Evolutionary conservation across 2,329 filamentous ascomycete genomes (phyloP), one percentile per base, ranked within the genome.

Genomic region (Colletotrichum spinosum): DNA sequence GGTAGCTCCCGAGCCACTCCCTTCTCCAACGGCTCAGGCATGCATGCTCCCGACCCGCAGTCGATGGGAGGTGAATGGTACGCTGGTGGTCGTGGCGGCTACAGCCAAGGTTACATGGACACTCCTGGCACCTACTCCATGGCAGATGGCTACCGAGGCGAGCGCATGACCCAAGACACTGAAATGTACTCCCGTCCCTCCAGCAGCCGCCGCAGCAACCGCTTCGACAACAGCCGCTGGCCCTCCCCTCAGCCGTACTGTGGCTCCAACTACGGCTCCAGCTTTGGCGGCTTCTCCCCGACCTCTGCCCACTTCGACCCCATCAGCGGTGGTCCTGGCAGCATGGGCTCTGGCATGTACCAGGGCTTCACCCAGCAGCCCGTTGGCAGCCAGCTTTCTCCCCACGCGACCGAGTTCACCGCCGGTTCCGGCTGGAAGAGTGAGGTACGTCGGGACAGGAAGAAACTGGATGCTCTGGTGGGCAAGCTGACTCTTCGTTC

Each of bases 401-500:
- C 91, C 11, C 88, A 92, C 69, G 91, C 91, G 34, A 89, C 87
- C 5, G 91, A 94, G 73, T 94, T 94, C 70, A 92, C 88, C 11
- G 86, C 88, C 4, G 79, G 80, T 34, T 77, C 73, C 57, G 75
- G 73, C 49, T 90, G 82, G 89, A 88, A 87, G 74, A 79, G 76
- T 70, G 84, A 89, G 79, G 84, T 84, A 74, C 73, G 79, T 74
- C 53, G 37, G 17, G n/a, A 52, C 4, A 44, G 37, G 25, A 45
- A 60, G 15, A 54, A 11, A 17, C 38, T 45, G 15, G 38, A n/a
- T 11, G 10, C 44, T 54, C 38, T 45, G 25, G 46, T 38, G 41
- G 44, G 45, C 17, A 50, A 41, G 38, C 67, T 69, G 48, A 69
- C 58, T 41, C 39, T n/a, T 50, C 37, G n/a, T 12, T 25, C n/a